A percentile compares a stretch with the other conserved stretches of the same genome.
These are phyloP conservation scores for Cryptomeria japonica DNA, from an alignment of 75 land plant species.

Conservation along the genomic window DNA sequence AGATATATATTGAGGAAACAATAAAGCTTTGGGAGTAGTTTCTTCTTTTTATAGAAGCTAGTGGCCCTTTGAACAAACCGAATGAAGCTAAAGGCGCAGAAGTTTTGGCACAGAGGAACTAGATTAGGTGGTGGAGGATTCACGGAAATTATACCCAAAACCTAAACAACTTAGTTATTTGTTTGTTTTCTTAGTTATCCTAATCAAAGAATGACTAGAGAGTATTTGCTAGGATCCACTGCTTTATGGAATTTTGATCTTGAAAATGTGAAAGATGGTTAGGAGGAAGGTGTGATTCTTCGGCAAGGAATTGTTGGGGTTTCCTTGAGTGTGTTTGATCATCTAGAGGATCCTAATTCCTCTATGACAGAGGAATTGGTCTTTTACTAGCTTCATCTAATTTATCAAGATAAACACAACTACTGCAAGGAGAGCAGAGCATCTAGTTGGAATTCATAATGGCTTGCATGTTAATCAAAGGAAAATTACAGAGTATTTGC, in stretches of 20 bases:
- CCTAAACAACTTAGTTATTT: not conserved
- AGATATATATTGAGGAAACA: not conserved
- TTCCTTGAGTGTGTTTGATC: not conserved
- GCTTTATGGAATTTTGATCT: not conserved
- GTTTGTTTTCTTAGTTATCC: not conserved
- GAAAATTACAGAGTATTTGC: not conserved
- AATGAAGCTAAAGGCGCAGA: not conserved
- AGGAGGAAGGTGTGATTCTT: not conserved
- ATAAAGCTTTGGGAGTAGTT: not conserved
- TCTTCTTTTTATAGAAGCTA: not conserved
- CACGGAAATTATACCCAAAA: not conserved
- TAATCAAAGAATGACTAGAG: not conserved
- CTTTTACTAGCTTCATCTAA: not conserved
- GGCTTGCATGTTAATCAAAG: not conserved
- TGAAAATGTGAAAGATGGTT: not conserved
- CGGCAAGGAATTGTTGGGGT: not conserved
- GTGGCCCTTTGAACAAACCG: not conserved
- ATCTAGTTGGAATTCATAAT: not conserved
- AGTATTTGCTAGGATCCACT: not conserved
- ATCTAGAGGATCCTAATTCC: not conserved
- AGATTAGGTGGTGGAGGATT: not conserved
- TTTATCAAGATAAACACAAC: not conserved
- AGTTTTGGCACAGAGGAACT: too few relatives aligned
- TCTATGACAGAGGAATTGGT: not conserved
- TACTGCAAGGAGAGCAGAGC: not conserved